Conservation (phyloP, 164 flowering plant species). For the Chloranthus sessilifolius region DNA sequence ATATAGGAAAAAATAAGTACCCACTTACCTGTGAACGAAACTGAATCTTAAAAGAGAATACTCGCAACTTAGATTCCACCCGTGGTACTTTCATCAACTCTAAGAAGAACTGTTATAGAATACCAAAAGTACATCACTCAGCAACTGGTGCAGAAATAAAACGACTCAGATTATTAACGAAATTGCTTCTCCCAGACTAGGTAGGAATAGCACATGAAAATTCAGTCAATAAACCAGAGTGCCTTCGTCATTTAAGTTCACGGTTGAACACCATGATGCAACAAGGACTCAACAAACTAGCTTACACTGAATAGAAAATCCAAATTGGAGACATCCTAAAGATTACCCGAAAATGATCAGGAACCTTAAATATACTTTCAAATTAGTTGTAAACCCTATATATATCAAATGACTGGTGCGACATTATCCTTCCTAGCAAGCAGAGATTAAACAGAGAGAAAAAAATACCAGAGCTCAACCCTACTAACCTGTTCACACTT, state of each 20-base stretch:
- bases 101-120: constrained; percentile 66
- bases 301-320: too few relatives aligned
- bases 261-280: too few relatives aligned
- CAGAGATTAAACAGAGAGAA: background rate
- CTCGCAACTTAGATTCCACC: constrained; percentile 89
- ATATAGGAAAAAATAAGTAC: background rate
- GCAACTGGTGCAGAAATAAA: constrained; percentile 1
- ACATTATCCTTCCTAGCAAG: background rate
- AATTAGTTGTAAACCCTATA: too few relatives aligned
- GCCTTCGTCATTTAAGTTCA: too few relatives aligned
- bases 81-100: constrained; percentile 98
- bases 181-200: background rate
- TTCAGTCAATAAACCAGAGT: too few relatives aligned
- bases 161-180: background rate
- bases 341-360: too few relatives aligned
- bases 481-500: constrained; percentile 83
- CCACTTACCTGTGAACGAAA: constrained; percentile 67
- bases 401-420: too few relatives aligned
- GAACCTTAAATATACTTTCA: too few relatives aligned
- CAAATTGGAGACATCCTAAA: too few relatives aligned
- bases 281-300: too few relatives aligned
- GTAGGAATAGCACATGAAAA: too few relatives aligned
- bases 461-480: background rate
- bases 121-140: constrained; percentile 5
- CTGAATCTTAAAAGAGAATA: constrained; percentile 88